Conservation (phyloP, 2,329 filamentous ascomycete species). For the Dothiorella sarmentorum region DNA sequence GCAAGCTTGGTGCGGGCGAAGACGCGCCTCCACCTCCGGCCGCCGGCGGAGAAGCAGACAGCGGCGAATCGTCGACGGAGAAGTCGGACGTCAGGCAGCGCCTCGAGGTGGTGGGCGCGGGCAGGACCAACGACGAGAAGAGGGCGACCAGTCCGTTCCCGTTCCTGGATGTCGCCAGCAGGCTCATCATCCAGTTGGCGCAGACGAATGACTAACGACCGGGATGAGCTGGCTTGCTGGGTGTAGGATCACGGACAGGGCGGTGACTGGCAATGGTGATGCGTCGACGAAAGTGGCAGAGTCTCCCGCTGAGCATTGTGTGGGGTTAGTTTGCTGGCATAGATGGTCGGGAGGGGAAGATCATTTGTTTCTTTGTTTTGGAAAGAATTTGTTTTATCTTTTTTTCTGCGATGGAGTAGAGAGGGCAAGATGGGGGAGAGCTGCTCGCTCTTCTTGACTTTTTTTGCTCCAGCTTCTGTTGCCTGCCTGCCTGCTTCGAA, state of each 20-base stretch:
- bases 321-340: not conserved
- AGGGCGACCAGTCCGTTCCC: slow-evolving; percentile 93
- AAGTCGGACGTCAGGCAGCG: slow-evolving; percentile 35
- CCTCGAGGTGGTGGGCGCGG: slow-evolving; percentile 43
- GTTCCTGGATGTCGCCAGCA: slow-evolving; percentile 89
- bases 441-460: not conserved
- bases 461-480: not conserved
- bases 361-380: not conserved
- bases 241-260: slow-evolving; percentile 1
- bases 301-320: not conserved
- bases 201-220: slow-evolving; percentile 30
- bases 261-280: not conserved
- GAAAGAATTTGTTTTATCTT: slow-evolving; percentile 5
- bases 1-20: slow-evolving; percentile 32
- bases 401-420: not conserved
- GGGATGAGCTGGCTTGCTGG: not conserved
- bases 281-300: not conserved
- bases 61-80: slow-evolving; percentile 27
- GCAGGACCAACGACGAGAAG: slow-evolving; percentile 72
- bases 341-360: slow-evolving; percentile 1
- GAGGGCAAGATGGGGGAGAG: not conserved
- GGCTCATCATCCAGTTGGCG: slow-evolving; percentile 90
- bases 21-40: slow-evolving; percentile 31
- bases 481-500: too few relatives aligned
- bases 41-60: slow-evolving; percentile 24